Percentiles rank a stretch among this genome's conserved stretches.
Evolutionary conservation across 495 filamentous ascomycete genomes (phyloP).

Genomic region (Penicillium longicatenatum): DNA sequence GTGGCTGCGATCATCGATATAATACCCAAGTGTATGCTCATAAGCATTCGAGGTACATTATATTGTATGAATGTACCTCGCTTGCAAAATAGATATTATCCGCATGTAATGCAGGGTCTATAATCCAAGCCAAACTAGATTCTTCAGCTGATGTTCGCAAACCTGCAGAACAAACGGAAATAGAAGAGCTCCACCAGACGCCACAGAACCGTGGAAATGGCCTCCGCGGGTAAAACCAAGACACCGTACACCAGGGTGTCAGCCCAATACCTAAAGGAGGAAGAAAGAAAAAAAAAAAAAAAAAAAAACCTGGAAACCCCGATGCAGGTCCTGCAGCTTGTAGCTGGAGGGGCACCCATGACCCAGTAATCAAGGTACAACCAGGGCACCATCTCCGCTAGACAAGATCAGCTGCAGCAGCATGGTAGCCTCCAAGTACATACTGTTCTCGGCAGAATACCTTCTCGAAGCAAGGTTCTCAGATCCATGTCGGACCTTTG

Average conservation of each 20-base stretch:
- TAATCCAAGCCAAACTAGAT: not conserved
- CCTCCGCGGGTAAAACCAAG: not conserved
- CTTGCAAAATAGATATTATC: not conserved
- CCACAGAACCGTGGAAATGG: slow-evolving; percentile 31
- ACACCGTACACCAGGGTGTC: not conserved
- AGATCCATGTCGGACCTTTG: slow-evolving; percentile 15
- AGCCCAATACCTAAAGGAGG: slow-evolving; percentile 1
- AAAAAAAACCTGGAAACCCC: slow-evolving; percentile 1
- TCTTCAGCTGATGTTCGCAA: not conserved
- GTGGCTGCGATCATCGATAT: not conserved
- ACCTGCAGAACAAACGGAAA: slow-evolving; percentile 4
- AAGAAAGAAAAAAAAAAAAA: slow-evolving; percentile 1
- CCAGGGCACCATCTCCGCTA: too few relatives aligned
- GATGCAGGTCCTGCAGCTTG: not conserved
- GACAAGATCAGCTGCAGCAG: too few relatives aligned
- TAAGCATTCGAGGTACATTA: not conserved
- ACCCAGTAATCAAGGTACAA: not conserved
- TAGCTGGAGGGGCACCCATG: slow-evolving; percentile 3
- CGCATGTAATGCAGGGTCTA: not conserved
- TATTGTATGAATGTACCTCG: too few relatives aligned
- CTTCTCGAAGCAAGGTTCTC: slow-evolving; percentile 32
- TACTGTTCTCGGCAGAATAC: not conserved
- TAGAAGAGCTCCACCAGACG: slow-evolving; percentile 11
- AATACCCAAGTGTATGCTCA: not conserved
- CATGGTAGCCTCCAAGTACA: too few relatives aligned